phyloP scores from a whole-genome alignment of 2,329 filamentous ascomycete species.

The Alternaria hordeiaustralica region DNA sequence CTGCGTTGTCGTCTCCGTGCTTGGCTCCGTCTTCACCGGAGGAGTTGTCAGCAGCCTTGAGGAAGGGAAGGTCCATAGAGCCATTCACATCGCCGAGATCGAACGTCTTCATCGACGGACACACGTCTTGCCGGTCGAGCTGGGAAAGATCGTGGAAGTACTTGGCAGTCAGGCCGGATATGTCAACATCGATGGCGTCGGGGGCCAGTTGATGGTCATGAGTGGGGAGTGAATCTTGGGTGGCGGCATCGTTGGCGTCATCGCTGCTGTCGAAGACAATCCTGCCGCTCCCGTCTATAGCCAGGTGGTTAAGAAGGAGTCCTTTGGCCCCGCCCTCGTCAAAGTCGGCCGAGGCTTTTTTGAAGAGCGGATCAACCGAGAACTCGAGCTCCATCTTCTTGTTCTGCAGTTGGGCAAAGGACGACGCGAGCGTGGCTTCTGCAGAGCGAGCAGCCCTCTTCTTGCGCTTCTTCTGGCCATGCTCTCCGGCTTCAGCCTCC shows the following conservation, averaged over 20 bases:
- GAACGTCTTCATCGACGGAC: constrained; percentile 91
- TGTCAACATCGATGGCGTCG: constrained; percentile 77
- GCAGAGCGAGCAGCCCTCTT: constrained; percentile 85
- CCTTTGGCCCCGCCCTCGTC: constrained; percentile 98
- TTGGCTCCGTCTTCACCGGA: constrained; percentile 64
- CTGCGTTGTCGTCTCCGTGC: constrained; percentile 56
- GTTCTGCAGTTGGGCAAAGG: constrained; percentile 85
- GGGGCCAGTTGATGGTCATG: constrained; percentile 49
- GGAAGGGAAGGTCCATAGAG: constrained; percentile 86
- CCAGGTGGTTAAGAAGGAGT: constrained; percentile 91
- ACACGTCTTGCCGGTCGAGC: constrained; percentile 88
- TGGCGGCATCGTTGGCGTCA: constrained; percentile 67
- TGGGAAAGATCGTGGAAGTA: constrained; percentile 84
- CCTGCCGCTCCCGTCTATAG: constrained; percentile 87
- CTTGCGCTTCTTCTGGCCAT: constrained; percentile 66
- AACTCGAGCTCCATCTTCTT: constrained; percentile 99
- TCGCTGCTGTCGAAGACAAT: constrained; percentile 99
- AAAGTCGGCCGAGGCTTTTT: constrained; percentile 97
- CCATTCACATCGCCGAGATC: constrained; percentile 87
- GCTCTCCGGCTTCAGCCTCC: constrained; percentile 65
- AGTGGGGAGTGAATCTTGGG: constrained; percentile 45
- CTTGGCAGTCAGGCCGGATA: constrained; percentile 73
- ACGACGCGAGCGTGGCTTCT: constrained; percentile 89
- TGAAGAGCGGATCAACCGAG: constrained; percentile 96
- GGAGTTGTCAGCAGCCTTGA: constrained; percentile 90